These are phyloP conservation scores for Cercospora berteroae DNA, from an alignment of 2,329 filamentous ascomycete species.

Conservation along the genomic window DNA sequence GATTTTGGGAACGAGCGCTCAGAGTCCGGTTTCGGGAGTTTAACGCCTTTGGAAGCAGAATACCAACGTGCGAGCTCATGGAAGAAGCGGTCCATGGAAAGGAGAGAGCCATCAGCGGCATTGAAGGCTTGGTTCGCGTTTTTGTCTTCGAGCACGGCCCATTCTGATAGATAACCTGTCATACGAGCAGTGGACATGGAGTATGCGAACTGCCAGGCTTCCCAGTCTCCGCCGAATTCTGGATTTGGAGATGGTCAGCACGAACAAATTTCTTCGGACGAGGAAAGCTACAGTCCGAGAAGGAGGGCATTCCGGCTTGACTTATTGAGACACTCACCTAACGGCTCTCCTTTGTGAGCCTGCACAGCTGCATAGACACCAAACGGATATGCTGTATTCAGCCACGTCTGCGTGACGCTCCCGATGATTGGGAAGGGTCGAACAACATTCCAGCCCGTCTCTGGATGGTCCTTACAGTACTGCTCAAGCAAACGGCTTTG, in stretches of 20 bases:
- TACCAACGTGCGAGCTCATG: slow-evolving; percentile 10
- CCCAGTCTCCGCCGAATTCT: slow-evolving; percentile 44
- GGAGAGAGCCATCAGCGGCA: slow-evolving; percentile 43
- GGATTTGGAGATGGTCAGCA: slow-evolving; percentile 24
- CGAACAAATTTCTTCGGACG: too few relatives aligned
- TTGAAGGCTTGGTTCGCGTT: slow-evolving; percentile 50
- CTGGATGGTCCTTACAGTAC: slow-evolving; percentile 40
- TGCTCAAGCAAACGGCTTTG: slow-evolving; percentile 50
- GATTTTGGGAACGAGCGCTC: background rate
- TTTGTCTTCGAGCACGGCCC: slow-evolving; percentile 44
- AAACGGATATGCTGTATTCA: slow-evolving; percentile 49
- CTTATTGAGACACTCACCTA: background rate
- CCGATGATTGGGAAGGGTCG: slow-evolving; percentile 49
- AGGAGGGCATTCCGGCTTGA: too few relatives aligned
- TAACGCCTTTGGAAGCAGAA: background rate
- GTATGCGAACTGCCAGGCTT: slow-evolving; percentile 45
- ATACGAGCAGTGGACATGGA: slow-evolving; percentile 45
- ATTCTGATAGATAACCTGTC: slow-evolving; percentile 51
- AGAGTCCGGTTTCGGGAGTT: background rate
- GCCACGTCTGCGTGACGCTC: slow-evolving; percentile 48
- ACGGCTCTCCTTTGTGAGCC: slow-evolving; percentile 38
- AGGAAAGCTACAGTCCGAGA: too few relatives aligned
- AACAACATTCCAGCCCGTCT: slow-evolving; percentile 45
- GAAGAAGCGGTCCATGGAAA: slow-evolving; percentile 42
- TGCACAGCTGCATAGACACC: slow-evolving; percentile 50